Conservation (phyloP, 192 early-diverging fungal genomes). For the Podila verticillata region DNA sequence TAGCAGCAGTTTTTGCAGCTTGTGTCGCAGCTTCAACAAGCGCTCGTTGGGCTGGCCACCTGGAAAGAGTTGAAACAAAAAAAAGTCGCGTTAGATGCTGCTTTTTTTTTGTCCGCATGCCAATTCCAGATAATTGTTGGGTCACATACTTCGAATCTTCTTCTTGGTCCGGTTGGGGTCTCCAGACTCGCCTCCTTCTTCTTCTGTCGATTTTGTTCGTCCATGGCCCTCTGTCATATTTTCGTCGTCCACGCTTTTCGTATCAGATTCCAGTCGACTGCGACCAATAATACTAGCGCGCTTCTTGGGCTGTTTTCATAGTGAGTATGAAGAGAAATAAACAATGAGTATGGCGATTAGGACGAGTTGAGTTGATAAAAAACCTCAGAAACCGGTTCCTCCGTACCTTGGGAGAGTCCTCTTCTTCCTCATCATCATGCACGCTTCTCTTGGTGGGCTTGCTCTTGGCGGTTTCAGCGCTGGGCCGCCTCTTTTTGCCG, state of each 20-base stretch:
- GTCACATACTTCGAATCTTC: conserved; percentile 33
- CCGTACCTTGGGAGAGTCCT: conserved; percentile 38
- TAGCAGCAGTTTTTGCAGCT: conserved; percentile 50
- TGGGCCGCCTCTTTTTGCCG: conserved; percentile 32
- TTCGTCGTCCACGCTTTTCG: conserved; percentile 34
- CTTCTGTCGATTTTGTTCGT: conserved; percentile 32
- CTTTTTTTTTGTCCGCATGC: no score
- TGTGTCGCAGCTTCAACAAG: conserved; percentile 52
- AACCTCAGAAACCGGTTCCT: not conserved
- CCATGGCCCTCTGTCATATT: conserved; percentile 15
- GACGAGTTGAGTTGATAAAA: no score
- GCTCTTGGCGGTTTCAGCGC: conserved; percentile 20
- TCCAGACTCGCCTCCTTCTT: conserved; percentile 38
- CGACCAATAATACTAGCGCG: conserved; percentile 17
- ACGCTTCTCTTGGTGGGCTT: conserved; percentile 34
- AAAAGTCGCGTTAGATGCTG: not conserved
- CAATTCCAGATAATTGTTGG: no score
- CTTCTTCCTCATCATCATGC: conserved; percentile 38
- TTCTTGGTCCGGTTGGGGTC: conserved; percentile 39
- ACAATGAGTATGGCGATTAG: not conserved
- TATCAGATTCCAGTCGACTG: conserved; percentile 24
- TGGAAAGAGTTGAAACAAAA: conserved; percentile 1
- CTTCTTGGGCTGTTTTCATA: conserved; percentile 25
- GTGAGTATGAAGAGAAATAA: no score
- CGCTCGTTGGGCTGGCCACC: conserved; percentile 46